Percentiles rank a stretch among this genome's conserved stretches.
phyloP scores from a whole-genome alignment of 805 yeast species.

The Lipomyces lipofer region DNA sequence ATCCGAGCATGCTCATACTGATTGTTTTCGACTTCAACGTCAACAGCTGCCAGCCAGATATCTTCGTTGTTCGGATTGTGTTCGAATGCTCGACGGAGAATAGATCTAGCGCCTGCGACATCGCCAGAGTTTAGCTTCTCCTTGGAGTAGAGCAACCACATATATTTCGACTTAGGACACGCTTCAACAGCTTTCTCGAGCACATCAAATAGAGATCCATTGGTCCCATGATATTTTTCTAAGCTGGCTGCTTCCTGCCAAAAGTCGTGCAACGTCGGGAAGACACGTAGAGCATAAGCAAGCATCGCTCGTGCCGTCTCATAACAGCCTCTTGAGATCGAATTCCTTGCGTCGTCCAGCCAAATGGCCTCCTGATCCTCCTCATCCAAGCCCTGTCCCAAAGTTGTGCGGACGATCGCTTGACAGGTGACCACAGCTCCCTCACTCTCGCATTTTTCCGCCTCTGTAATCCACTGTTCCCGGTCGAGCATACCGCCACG shows the following conservation, averaged over 20 bases:
- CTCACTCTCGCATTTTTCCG: conserved; percentile 53
- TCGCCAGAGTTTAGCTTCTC: conserved; percentile 50
- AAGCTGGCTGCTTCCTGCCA: conserved; percentile 37
- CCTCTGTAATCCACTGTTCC: conserved; percentile 57
- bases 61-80: conserved; percentile 50
- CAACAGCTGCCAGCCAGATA: conserved; percentile 71
- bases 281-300: conserved; percentile 47
- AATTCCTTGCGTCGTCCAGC: conserved; percentile 43
- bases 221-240: conserved; percentile 36
- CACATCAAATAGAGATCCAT: conserved; percentile 43
- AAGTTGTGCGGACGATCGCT: conserved; percentile 51
- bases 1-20: conserved; percentile 42
- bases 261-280: conserved; percentile 45
- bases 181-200: conserved; percentile 56
- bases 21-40: conserved; percentile 54
- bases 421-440: conserved; percentile 50
- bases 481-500: conserved; percentile 42
- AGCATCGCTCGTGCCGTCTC: conserved; percentile 52
- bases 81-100: conserved; percentile 52
- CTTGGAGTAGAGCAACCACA: conserved; percentile 71
- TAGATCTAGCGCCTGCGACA: conserved; percentile 51
- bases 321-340: conserved; percentile 33
- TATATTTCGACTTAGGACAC: conserved; percentile 51
- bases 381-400: conserved; percentile 41
- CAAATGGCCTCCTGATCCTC: conserved; percentile 39